Percentiles rank a stretch among this genome's conserved stretches.
phyloP scores from a whole-genome alignment of 139 green algal species.

The Closterium sp. region DNA sequence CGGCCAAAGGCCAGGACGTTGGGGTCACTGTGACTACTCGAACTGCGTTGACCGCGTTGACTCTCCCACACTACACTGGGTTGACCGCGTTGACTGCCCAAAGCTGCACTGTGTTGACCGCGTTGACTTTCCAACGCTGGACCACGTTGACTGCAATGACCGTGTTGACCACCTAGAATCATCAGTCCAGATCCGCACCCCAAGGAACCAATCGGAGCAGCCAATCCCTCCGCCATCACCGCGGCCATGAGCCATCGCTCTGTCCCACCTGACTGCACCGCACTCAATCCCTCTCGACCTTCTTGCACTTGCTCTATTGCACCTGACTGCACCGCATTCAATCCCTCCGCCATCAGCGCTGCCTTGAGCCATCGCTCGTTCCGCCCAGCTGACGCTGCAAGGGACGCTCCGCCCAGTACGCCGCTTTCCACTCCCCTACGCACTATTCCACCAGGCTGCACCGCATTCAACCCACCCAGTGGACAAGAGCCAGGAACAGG shows the following conservation, averaged over 20 bases:
- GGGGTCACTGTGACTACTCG: no score
- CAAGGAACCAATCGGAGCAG: not conserved
- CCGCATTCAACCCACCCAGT: not conserved
- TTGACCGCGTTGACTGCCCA: not conserved
- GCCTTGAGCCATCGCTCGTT: not conserved
- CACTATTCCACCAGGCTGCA: not conserved
- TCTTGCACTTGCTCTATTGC: no score
- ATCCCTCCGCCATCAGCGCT: not conserved
- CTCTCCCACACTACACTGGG: not conserved
- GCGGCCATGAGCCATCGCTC: not conserved
- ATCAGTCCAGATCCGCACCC: not conserved
- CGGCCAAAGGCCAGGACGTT: not conserved
- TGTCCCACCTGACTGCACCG: not conserved
- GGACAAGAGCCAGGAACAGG: not conserved
- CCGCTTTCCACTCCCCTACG: not conserved
- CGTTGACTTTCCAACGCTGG: not conserved
- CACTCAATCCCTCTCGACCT: no score
- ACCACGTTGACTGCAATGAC: not conserved
- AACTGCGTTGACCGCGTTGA: no score
- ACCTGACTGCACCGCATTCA: not conserved
- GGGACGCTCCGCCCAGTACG: not conserved
- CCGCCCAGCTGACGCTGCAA: not conserved
- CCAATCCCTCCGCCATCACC: not conserved
- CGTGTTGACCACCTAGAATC: not conserved
- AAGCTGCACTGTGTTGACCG: not conserved